Percentiles rank a stretch among this genome's conserved stretches.
phyloP scores from a whole-genome alignment of 2,329 filamentous ascomycete genomes.

The Nemania diffusa region DNA sequence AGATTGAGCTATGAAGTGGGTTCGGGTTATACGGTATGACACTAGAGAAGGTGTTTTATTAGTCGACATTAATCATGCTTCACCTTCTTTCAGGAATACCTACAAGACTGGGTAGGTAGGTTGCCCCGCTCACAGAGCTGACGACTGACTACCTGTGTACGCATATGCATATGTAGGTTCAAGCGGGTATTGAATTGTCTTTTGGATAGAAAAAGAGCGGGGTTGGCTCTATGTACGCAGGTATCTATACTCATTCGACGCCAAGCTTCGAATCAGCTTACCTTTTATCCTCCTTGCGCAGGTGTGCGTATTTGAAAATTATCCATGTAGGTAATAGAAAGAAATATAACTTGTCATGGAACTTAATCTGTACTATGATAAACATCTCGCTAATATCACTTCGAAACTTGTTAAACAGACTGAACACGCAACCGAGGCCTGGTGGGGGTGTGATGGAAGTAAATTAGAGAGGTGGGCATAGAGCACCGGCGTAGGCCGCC shows the following conservation, averaged over 20 bases:
- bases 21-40: slow-evolving; percentile 6
- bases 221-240: slow-evolving; percentile 13
- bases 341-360: slow-evolving; percentile 9
- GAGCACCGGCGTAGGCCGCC: slow-evolving; percentile 42
- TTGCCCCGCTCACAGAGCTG: slow-evolving; percentile 19
- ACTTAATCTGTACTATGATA: background rate
- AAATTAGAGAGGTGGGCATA: slow-evolving; percentile 40
- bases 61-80: slow-evolving; percentile 3
- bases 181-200: slow-evolving; percentile 19
- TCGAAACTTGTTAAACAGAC: slow-evolving; percentile 1
- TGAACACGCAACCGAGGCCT: slow-evolving; percentile 4
- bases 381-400: background rate
- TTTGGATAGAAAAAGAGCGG: slow-evolving; percentile 4
- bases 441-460: slow-evolving; percentile 25
- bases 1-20: background rate
- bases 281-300: background rate
- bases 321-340: slow-evolving; percentile 7
- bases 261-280: slow-evolving; percentile 17
- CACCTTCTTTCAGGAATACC: slow-evolving; percentile 6
- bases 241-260: slow-evolving; percentile 6
- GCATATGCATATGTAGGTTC: too few relatives aligned
- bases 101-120: slow-evolving; percentile 11
- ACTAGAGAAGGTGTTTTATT: background rate
- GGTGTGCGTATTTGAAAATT: background rate
- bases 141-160: too few relatives aligned